Conservation (phyloP, 1,139 yeast species). For the Sugiyamaella japonica region DNA sequence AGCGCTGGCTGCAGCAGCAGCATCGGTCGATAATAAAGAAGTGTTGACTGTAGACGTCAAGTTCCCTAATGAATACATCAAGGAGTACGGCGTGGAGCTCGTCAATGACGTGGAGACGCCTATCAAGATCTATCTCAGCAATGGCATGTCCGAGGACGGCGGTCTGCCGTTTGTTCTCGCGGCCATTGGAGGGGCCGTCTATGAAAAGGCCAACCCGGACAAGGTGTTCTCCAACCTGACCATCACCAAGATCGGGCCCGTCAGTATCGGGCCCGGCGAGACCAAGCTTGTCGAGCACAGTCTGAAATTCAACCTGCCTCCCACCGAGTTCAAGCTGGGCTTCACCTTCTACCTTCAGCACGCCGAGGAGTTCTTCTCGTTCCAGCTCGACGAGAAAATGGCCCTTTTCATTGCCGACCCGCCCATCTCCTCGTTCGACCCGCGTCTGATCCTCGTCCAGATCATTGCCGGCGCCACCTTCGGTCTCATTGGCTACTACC, state of each 20-base stretch:
- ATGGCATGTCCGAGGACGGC: constrained; percentile 51
- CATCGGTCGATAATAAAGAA: not conserved
- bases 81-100: constrained; percentile 24
- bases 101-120: constrained; percentile 56
- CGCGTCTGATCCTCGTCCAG: constrained; percentile 66
- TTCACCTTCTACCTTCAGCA: constrained; percentile 60
- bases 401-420: constrained; percentile 62
- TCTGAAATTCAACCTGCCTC: constrained; percentile 50
- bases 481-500: constrained; percentile 52
- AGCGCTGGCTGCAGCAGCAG: not conserved
- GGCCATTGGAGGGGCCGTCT: constrained; percentile 74
- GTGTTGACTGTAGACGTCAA: constrained; percentile 12
- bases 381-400: constrained; percentile 59
- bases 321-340: constrained; percentile 58
- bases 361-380: constrained; percentile 52
- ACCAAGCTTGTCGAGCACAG: constrained; percentile 37
- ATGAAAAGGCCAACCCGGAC: constrained; percentile 43
- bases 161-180: constrained; percentile 52
- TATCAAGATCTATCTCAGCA: constrained; percentile 55
- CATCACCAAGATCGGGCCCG: constrained; percentile 63
- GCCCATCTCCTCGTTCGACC: constrained; percentile 68
- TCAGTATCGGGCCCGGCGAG: constrained; percentile 48
- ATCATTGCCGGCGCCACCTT: constrained; percentile 53
- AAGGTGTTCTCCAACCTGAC: constrained; percentile 60
- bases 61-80: constrained; percentile 19